A percentile compares a stretch with the other conserved stretches of the same genome.
Evolutionary conservation across 2,329 filamentous ascomycete species (phyloP).

Genomic region (Magnaporthales sp.): DNA sequence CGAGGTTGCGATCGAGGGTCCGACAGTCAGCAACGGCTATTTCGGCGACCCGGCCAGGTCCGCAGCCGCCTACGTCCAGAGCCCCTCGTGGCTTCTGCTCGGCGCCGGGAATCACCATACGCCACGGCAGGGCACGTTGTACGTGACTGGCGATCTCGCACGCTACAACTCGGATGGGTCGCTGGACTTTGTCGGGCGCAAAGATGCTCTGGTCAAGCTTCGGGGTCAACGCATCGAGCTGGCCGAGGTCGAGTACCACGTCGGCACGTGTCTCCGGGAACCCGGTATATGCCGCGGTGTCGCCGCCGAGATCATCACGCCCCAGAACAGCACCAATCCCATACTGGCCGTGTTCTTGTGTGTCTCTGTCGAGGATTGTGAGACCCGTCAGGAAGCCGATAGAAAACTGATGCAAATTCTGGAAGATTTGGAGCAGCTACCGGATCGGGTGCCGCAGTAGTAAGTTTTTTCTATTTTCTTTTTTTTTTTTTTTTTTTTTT

Average conservation of each 20-base stretch:
- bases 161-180: no score
- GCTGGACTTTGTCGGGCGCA: no score
- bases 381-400: neutral
- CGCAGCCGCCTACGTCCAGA: no score
- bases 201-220: conserved; percentile 2
- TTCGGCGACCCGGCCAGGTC: conserved; percentile 2
- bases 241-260: conserved; percentile 5
- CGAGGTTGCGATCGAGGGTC: neutral
- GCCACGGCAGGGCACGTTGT: no score
- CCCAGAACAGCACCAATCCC: neutral
- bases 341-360: neutral
- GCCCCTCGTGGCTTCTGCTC: no score
- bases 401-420: neutral
- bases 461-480: neutral
- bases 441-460: conserved; percentile 10
- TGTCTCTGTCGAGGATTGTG: neutral
- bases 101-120: no score
- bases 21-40: neutral
- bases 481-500: neutral
- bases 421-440: neutral
- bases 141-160: no score
- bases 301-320: neutral
- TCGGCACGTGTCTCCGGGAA: neutral
- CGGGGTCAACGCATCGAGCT: conserved; percentile 1
- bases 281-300: neutral